Evolutionary conservation across 176 grass and related monocot genomes (phyloP).

Genomic region (Hsuehochloa calcarea): DNA sequence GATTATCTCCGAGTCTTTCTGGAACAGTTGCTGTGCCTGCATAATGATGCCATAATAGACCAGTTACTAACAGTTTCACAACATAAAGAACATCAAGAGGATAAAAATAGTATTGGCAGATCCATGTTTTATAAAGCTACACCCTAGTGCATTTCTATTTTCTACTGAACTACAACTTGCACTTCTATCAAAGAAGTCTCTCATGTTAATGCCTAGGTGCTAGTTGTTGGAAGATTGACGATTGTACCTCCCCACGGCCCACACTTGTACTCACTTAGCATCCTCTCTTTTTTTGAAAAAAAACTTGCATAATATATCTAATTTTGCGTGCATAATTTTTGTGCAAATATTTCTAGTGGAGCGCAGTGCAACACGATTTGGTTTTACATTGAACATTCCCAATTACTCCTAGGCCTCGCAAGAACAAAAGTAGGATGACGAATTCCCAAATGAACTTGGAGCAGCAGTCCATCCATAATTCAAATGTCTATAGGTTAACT

Average conservation of each 20-base stretch:
- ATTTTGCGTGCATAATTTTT: not conserved
- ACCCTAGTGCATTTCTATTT: not conserved
- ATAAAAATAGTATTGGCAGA: not conserved
- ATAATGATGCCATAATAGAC: not conserved
- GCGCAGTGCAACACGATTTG: not conserved
- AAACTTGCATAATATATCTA: not conserved
- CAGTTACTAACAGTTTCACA: not conserved
- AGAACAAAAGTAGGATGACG: not conserved
- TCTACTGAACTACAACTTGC: not conserved
- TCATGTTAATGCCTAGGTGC: not conserved
- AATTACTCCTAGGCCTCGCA: not conserved
- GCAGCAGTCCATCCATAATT: not conserved
- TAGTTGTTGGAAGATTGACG: not conserved
- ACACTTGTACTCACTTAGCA: not conserved
- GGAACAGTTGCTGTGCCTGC: constrained; percentile 60
- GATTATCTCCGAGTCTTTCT: constrained; percentile 65
- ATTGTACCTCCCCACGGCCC: not conserved
- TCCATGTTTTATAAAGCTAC: not conserved
- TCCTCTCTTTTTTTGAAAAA: too few relatives aligned
- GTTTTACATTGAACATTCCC: not conserved
- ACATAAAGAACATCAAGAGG: not conserved
- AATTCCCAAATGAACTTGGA: not conserved
- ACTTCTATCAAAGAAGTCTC: not conserved
- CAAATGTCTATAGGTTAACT: not conserved
- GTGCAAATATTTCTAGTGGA: not conserved